A percentile compares a stretch with the other conserved stretches of the same genome.
These are phyloP conservation scores for Linnemannia exigua DNA, from an alignment of 192 early-diverging fungal genomes.

Conservation along the genomic window DNA sequence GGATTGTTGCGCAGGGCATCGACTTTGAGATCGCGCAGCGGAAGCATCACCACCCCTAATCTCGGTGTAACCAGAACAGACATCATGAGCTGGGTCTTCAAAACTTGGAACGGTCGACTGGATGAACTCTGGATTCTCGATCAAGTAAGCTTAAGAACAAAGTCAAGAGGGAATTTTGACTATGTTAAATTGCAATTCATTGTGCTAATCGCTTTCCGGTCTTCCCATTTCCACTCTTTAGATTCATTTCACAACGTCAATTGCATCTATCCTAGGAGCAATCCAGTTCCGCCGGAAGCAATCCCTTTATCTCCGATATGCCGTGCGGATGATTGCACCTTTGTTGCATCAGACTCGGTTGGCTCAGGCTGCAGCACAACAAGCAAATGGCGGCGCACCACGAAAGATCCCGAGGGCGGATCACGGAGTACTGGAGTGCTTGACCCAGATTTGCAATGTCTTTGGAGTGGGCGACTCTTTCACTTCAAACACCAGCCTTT, in stretches of 20 bases:
- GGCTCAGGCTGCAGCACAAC: slow-evolving; percentile 42
- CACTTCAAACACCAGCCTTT: slow-evolving; percentile 25
- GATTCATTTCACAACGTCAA: slow-evolving; percentile 64
- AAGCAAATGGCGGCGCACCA: slow-evolving; percentile 21
- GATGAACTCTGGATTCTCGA: slow-evolving; percentile 55
- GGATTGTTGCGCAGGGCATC: slow-evolving; percentile 45
- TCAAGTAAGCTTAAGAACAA: slow-evolving; percentile 15
- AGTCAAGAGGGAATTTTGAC: not conserved
- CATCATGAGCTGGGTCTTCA: slow-evolving; percentile 49
- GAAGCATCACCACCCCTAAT: slow-evolving; percentile 23
- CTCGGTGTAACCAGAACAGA: slow-evolving; percentile 45
- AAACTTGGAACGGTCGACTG: slow-evolving; percentile 46
- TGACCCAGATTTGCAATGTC: slow-evolving; percentile 77
- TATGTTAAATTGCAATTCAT: not conserved
- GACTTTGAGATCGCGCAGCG: slow-evolving; percentile 41
- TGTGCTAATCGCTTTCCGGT: not conserved
- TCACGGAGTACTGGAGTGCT: slow-evolving; percentile 71
- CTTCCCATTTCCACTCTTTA: slow-evolving; percentile 2
- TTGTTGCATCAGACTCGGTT: slow-evolving; percentile 56
- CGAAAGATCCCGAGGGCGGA: slow-evolving; percentile 37
- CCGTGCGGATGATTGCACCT: slow-evolving; percentile 60
- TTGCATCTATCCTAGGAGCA: slow-evolving; percentile 70
- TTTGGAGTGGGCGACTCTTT: slow-evolving; percentile 73
- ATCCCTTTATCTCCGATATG: slow-evolving; percentile 79
- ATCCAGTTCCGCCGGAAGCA: slow-evolving; percentile 76